Percentiles rank a stretch among this genome's conserved stretches.
Conservation (phyloP, 2,329 filamentous ascomycete species). For the Neophaeococcomyces mojaviensis region DNA sequence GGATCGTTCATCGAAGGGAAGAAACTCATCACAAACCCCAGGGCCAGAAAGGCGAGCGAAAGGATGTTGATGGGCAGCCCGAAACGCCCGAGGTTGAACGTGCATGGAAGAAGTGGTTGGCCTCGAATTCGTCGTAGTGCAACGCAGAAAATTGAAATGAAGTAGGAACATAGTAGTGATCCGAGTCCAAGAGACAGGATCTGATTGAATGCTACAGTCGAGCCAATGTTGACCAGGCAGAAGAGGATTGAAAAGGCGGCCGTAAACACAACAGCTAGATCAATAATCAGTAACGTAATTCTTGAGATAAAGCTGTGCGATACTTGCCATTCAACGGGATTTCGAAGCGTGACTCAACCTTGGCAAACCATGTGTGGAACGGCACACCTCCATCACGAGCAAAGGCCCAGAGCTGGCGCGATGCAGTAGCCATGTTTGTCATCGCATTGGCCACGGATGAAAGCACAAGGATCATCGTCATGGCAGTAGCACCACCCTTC, state of each 20-base stretch:
- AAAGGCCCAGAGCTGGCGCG: constrained; percentile 32
- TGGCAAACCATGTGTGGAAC: constrained; percentile 19
- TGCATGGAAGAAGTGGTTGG: constrained; percentile 27
- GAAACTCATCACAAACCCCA: constrained; percentile 22
- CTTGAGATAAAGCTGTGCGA: neutral
- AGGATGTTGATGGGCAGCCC: constrained; percentile 34
- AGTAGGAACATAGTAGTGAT: constrained; percentile 33
- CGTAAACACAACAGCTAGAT: constrained; percentile 31
- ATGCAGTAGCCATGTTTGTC: constrained; percentile 30
- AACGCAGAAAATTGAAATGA: constrained; percentile 29
- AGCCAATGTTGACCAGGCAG: constrained; percentile 29
- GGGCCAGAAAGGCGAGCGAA: constrained; percentile 18
- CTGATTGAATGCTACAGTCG: constrained; percentile 33
- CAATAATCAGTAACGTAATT: neutral
- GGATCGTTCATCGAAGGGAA: constrained; percentile 18
- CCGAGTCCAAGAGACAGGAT: constrained; percentile 32
- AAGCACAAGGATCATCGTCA: constrained; percentile 27
- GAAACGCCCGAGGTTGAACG: constrained; percentile 32
- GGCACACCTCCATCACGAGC: constrained; percentile 35
- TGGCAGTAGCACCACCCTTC: constrained; percentile 25
- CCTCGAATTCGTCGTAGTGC: constrained; percentile 29
- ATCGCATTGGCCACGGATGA: constrained; percentile 24
- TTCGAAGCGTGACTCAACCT: constrained; percentile 7
- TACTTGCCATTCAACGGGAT: constrained; percentile 13
- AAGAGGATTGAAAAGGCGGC: constrained; percentile 37